phyloP scores from a whole-genome alignment of 2,329 filamentous ascomycete species.

The Verruconis gallopava region DNA sequence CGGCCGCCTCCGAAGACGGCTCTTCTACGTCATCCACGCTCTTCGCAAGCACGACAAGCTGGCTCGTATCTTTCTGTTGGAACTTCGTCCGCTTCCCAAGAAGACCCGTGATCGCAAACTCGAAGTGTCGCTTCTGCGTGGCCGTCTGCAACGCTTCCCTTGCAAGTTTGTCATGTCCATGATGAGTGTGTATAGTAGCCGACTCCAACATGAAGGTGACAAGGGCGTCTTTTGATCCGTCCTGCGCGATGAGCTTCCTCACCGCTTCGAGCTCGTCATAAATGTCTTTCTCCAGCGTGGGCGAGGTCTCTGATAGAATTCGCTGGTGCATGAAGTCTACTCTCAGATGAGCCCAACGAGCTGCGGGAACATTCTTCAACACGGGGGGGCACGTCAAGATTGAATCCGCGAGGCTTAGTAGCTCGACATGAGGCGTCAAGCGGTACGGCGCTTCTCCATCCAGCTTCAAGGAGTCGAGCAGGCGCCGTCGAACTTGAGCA shows the following conservation, averaged over 20 bases:
- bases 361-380: conserved; percentile 30
- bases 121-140: conserved; percentile 52
- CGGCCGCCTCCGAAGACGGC: conserved; percentile 8
- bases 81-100: conserved; percentile 76
- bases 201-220: conserved; percentile 69
- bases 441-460: conserved; percentile 83
- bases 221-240: conserved; percentile 18
- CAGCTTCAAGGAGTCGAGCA: conserved; percentile 56
- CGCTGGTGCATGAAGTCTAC: conserved; percentile 62
- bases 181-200: conserved; percentile 69
- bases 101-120: conserved; percentile 72
- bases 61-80: conserved; percentile 68
- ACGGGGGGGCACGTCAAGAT: conserved; percentile 38
- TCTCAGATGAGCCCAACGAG: conserved; percentile 54
- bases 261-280: conserved; percentile 47
- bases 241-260: conserved; percentile 27
- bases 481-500: conserved; percentile 38
- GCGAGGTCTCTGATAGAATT: conserved; percentile 49
- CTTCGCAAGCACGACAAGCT: conserved; percentile 80
- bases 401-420: conserved; percentile 64
- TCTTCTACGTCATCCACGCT: conserved; percentile 37
- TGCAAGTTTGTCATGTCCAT: conserved; percentile 68
- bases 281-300: conserved; percentile 46
- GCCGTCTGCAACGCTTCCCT: conserved; percentile 58
- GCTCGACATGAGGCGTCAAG: conserved; percentile 69